These are phyloP conservation scores for Lavandula angustifolia DNA, from an alignment of 257 asterid genomes.

Conservation along the genomic window DNA sequence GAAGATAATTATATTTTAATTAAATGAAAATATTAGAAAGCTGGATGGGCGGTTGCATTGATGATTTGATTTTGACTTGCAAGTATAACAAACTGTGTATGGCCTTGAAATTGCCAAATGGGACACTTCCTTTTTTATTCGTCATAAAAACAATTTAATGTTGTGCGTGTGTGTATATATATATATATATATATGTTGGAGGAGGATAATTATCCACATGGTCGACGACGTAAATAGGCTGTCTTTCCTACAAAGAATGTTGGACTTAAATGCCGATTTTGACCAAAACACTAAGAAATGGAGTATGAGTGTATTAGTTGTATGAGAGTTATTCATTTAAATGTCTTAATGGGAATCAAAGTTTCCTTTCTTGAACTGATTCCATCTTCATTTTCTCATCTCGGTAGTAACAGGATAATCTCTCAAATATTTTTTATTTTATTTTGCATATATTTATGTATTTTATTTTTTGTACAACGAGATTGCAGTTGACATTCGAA, in stretches of 20 bases:
- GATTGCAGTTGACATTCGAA: too few relatives aligned
- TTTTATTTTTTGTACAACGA: too few relatives aligned
- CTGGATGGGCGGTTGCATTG: constrained; percentile 20
- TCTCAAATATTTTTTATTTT: too few relatives aligned
- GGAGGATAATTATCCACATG: constrained; percentile 20
- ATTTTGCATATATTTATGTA: too few relatives aligned
- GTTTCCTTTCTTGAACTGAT: too few relatives aligned
- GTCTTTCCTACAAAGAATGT: constrained; percentile 5
- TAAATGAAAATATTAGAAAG: not conserved
- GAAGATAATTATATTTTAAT: too few relatives aligned
- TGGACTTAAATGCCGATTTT: constrained; percentile 22
- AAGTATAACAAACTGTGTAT: constrained; percentile 13
- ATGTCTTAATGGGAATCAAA: not conserved
- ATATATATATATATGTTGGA: not conserved
- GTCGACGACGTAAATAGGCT: not conserved
- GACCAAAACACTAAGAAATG: not conserved
- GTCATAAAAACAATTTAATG: not conserved
- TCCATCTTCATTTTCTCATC: too few relatives aligned
- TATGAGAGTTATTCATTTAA: not conserved
- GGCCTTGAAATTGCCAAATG: constrained; percentile 1
- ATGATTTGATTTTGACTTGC: constrained; percentile 22
- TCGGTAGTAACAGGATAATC: too few relatives aligned
- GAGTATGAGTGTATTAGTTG: constrained; percentile 2
- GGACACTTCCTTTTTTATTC: too few relatives aligned
- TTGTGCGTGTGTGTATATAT: not conserved